Percentiles rank a stretch among this genome's conserved stretches.
These are phyloP conservation scores for Saururus chinensis DNA, from an alignment of 164 flowering plant species.

Conservation along the genomic window DNA sequence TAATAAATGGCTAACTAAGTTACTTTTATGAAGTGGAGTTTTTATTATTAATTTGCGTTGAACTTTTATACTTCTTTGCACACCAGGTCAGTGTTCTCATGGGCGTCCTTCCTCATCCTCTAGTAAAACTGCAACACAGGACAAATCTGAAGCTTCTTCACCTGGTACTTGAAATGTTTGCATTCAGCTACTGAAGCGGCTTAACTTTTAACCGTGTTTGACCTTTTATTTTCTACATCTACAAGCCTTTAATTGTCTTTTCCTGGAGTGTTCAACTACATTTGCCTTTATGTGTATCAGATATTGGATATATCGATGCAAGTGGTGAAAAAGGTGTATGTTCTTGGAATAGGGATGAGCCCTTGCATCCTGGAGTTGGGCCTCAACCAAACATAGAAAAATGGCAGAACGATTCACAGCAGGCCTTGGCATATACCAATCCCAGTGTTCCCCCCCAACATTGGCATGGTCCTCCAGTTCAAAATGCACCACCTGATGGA, in stretches of 20 bases:
- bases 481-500: constrained; percentile 63
- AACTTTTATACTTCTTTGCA: neutral
- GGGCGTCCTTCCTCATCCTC: constrained; percentile 58
- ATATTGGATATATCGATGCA: constrained; percentile 29
- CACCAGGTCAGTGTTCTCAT: constrained; percentile 41
- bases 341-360: constrained; percentile 49
- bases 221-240: neutral
- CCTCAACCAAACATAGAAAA: constrained; percentile 45
- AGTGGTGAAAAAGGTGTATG: constrained; percentile 25
- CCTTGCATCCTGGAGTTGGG: constrained; percentile 36
- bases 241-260: neutral
- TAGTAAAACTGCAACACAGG: constrained; percentile 27
- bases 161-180: constrained; percentile 25
- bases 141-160: constrained; percentile 21
- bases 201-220: neutral
- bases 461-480: constrained; percentile 65
- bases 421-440: constrained; percentile 28
- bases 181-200: neutral
- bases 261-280: neutral
- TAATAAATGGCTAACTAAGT: neutral
- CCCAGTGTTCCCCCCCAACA: constrained; percentile 48
- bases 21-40: neutral
- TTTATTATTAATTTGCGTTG: neutral
- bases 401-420: constrained; percentile 58
- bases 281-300: constrained; percentile 18